Base-by-base conservation (phyloP, 1,139 yeast genomes). In the Pichia sp. region DNA sequence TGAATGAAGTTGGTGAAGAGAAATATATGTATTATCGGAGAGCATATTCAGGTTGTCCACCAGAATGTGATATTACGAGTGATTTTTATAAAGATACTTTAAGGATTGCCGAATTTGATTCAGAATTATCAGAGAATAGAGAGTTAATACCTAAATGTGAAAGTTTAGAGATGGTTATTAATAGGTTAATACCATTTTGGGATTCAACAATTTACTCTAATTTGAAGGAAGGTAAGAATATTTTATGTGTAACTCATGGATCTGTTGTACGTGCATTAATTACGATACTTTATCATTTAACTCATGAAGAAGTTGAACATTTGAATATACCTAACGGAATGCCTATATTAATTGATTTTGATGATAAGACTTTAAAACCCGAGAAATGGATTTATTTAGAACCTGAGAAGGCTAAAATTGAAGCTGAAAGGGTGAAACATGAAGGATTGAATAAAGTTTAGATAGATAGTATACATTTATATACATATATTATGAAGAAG, bases 301-400 rank as follows among this genome's bases (percentile, higher is more conserved):
- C 74, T 35, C 84, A 80, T 52, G 69, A 69, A n/a, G 79, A 74
- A 42, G 82, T 83, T 39, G 72, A 78, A 44, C 67, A 71, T 38
- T 71, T 83, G 38, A 81, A 83, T 56, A 80, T 82, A 10, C 91
- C 94, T 3, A 83, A 84, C 35, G 91, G 88, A 0, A 77, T 83
- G 10, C 93, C 93, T 5, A 63, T 83, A 44, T 74, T 78, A 55
- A 49, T 59, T 28, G 46, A 52, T 9, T 39, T 60, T 34, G 64
- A 72, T 48, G 69, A 69, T 33, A 19, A 30, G 22, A 38, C 46
- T 1, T 67, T 77, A 28, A 59, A 63, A 30, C 66, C 74, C 35
- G 63, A 63, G 25, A 68, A 70, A 35, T 74, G 72, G 54, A 71
- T 67, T 47, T 83, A 82, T 54, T 61, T 83, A 46, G 91, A 83